Percentiles rank a stretch among this genome's conserved stretches.
These are phyloP conservation scores for Suillus bovinus DNA, from an alignment of 768 basidiomycete genomes.

Conservation along the genomic window DNA sequence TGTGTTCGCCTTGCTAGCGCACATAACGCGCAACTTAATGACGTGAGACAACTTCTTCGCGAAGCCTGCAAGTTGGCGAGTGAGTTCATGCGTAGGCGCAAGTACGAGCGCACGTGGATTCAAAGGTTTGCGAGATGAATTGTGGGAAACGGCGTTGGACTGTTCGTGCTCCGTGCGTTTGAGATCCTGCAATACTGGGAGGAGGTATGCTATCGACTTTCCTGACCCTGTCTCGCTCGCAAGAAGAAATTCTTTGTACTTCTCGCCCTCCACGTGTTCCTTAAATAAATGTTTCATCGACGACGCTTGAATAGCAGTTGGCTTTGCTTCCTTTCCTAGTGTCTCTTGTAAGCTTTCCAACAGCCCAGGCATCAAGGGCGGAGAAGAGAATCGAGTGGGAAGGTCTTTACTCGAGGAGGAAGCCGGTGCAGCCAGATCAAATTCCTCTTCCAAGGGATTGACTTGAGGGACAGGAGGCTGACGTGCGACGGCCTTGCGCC, in stretches of 20 bases:
- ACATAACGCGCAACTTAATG: slow-evolving; percentile 74
- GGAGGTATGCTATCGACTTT: slow-evolving; percentile 87
- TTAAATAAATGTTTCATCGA: slow-evolving; percentile 65
- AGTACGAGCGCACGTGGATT: slow-evolving; percentile 80
- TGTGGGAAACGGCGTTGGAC: slow-evolving; percentile 5
- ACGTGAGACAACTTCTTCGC: slow-evolving; percentile 76
- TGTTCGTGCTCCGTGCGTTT: slow-evolving; percentile 58
- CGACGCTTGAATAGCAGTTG: slow-evolving; percentile 81
- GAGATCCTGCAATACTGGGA: slow-evolving; percentile 78
- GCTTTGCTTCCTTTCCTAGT: slow-evolving; percentile 55
- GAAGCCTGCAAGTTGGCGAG: slow-evolving; percentile 73
- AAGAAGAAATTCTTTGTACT: slow-evolving; percentile 55
- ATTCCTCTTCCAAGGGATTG: slow-evolving; percentile 36
- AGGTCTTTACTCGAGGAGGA: slow-evolving; percentile 29
- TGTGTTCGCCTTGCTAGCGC: slow-evolving; percentile 63
- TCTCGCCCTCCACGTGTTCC: slow-evolving; percentile 14
- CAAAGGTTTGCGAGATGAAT: slow-evolving; percentile 33
- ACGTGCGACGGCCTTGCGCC: slow-evolving; percentile 9
- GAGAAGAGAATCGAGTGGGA: slow-evolving; percentile 55
- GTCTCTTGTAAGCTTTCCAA: slow-evolving; percentile 54
- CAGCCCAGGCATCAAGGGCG: slow-evolving; percentile 69
- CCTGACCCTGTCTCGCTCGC: slow-evolving; percentile 92
- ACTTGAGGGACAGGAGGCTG: slow-evolving; percentile 4
- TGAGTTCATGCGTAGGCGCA: slow-evolving; percentile 87
- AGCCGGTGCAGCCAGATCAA: slow-evolving; percentile 33